phyloP scores from a whole-genome alignment of 306 rosid species.

The Medicago ruthenica region DNA sequence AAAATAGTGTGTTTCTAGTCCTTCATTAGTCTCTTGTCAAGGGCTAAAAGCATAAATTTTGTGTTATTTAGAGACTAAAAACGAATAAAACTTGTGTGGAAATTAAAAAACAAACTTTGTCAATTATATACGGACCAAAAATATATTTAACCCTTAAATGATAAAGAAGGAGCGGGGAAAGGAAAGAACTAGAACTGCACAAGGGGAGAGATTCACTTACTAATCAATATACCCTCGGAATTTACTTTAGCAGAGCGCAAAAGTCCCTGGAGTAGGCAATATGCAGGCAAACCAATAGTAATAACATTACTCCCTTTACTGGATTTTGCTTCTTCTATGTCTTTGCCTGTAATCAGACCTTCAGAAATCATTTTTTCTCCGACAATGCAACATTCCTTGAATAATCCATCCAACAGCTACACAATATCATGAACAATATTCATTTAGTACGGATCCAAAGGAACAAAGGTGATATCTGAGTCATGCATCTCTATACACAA shows the following conservation, averaged over 20 bases:
- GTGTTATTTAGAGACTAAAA: too few relatives aligned
- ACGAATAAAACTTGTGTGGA: too few relatives aligned
- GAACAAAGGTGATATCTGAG: not conserved
- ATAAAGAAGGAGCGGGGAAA: not conserved
- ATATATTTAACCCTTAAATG: not conserved
- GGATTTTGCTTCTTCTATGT: slow-evolving; percentile 78
- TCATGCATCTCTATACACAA: slow-evolving; percentile 12
- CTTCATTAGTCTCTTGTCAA: too few relatives aligned
- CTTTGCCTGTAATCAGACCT: slow-evolving; percentile 69
- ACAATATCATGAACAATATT: slow-evolving; percentile 39
- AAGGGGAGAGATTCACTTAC: slow-evolving; percentile 52
- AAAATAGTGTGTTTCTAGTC: too few relatives aligned
- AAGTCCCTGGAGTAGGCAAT: slow-evolving; percentile 74
- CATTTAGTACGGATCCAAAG: slow-evolving; percentile 33
- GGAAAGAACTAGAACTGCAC: not conserved
- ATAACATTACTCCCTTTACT: slow-evolving; percentile 73
- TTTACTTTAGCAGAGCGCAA: slow-evolving; percentile 78
- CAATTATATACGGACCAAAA: not conserved
- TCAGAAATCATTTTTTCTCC: slow-evolving; percentile 80
- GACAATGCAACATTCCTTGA: slow-evolving; percentile 58
- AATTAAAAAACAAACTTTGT: too few relatives aligned
- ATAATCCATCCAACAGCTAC: slow-evolving; percentile 77
- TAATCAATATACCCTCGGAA: slow-evolving; percentile 66
- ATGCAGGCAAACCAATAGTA: slow-evolving; percentile 84
- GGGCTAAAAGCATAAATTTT: too few relatives aligned